Percentiles rank a stretch among this genome's conserved stretches.
These are phyloP conservation scores for Claviceps maximensis DNA, from an alignment of 2,329 filamentous ascomycete genomes.

Conservation along the genomic window DNA sequence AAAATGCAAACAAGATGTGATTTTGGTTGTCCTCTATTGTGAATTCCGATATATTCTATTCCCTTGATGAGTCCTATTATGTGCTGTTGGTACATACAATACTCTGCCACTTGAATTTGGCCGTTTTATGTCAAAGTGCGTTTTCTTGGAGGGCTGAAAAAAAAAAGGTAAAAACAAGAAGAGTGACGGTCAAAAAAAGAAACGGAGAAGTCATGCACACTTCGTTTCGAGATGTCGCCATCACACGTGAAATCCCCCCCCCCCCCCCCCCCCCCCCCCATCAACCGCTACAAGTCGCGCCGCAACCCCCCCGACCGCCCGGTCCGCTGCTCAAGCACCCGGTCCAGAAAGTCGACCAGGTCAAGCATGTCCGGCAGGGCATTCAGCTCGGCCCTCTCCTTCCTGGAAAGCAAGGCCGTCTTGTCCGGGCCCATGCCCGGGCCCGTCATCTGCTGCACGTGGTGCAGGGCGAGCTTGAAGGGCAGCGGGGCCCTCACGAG, in stretches of 20 bases:
- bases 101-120: too few species aligned
- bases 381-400: constrained; percentile 38
- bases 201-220: too few species aligned
- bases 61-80: too few species aligned
- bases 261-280: not conserved
- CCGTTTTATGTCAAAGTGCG: too few species aligned
- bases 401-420: constrained; percentile 38
- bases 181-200: too few species aligned
- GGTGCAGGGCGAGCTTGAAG: constrained; percentile 50
- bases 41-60: too few species aligned
- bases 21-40: too few species aligned
- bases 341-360: constrained; percentile 47
- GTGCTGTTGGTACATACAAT: too few species aligned
- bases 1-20: not conserved
- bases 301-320: constrained; percentile 19
- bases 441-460: constrained; percentile 53
- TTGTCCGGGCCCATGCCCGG: constrained; percentile 43
- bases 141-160: too few species aligned
- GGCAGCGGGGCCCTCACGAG: constrained; percentile 45
- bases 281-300: constrained; percentile 18
- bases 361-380: constrained; percentile 40
- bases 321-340: constrained; percentile 26
- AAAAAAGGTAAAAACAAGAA: too few species aligned
- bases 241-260: too few species aligned
- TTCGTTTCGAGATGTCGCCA: too few species aligned